Evolutionary conservation across 169 alveolate species (phyloP).

Genomic region (Plasmodium berghei): DNA sequence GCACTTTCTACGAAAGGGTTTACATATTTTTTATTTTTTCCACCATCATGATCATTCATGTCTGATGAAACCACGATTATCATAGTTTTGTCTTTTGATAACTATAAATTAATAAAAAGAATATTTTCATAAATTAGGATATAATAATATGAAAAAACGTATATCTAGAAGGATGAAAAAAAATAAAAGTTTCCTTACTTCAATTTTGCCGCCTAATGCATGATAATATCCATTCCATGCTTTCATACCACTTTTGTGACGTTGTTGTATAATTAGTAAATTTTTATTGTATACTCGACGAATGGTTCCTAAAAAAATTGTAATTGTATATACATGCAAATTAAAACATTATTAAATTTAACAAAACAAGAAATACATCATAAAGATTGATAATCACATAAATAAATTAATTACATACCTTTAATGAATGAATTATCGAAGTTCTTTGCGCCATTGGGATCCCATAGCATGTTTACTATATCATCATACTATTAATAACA

Average conservation of each 20-base stretch:
- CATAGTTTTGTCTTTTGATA: conserved; percentile 15
- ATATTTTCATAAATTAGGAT: background rate
- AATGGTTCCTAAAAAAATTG: conserved; percentile 16
- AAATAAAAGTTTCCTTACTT: conserved; percentile 15
- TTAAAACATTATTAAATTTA: background rate
- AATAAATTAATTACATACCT: conserved; percentile 23
- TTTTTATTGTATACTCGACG: conserved; percentile 34
- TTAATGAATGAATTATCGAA: conserved; percentile 30
- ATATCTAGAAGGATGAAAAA: background rate
- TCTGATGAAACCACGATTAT: conserved; percentile 41
- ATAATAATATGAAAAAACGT: background rate
- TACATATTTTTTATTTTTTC: background rate
- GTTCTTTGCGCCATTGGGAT: conserved; percentile 44
- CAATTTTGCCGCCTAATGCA: conserved; percentile 32
- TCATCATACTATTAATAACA: conserved; percentile 31
- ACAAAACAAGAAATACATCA: background rate
- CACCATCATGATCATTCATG: conserved; percentile 24
- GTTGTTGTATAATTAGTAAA: conserved; percentile 38
- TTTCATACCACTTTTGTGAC: conserved; percentile 37
- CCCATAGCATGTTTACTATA: conserved; percentile 37
- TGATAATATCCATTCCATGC: conserved; percentile 45
- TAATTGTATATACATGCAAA: background rate
- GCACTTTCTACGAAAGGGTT: conserved; percentile 34
- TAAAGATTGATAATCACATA: background rate
- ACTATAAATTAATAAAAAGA: conserved; percentile 10